A percentile compares a stretch with the other conserved stretches of the same genome.
phyloP scores from a whole-genome alignment of 805 yeast genomes.

The Starmerella gropengiesseri region DNA sequence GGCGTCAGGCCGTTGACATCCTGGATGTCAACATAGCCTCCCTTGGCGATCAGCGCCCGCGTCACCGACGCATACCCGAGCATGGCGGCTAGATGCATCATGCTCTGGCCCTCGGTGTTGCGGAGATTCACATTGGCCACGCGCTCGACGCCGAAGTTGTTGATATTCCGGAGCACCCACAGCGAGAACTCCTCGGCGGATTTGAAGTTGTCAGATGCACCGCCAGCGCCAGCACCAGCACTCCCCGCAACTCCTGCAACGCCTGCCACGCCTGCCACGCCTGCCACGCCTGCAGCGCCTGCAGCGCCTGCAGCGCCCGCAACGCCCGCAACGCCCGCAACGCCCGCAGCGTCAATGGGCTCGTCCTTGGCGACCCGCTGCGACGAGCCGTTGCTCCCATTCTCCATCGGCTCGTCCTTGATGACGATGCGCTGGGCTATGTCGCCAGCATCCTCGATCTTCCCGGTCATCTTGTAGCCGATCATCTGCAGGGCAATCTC shows the following conservation, averaged over 20 bases:
- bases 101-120: constrained; percentile 73
- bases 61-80: constrained; percentile 59
- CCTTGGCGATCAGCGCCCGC: constrained; percentile 50
- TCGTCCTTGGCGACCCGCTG: neutral
- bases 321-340: no score
- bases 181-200: constrained; percentile 24
- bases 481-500: constrained; percentile 94
- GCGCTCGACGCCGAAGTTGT: constrained; percentile 27
- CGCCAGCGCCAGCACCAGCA: no score
- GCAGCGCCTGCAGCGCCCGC: no score
- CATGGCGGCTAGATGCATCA: constrained; percentile 74
- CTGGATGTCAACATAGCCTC: constrained; percentile 47
- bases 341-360: no score
- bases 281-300: no score
- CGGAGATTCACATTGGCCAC: constrained; percentile 69
- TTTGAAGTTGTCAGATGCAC: no score
- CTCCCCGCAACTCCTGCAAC: no score
- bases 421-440: constrained; percentile 77
- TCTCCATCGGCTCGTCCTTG: neutral
- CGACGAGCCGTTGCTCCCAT: neutral
- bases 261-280: no score
- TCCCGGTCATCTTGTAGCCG: constrained; percentile 93
- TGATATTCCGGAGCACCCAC: constrained; percentile 23
- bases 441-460: constrained; percentile 85
- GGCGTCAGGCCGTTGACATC: constrained; percentile 83